Conservation (phyloP, 108 stramenopile species). For the Pseudonitzschia multiseries region DNA sequence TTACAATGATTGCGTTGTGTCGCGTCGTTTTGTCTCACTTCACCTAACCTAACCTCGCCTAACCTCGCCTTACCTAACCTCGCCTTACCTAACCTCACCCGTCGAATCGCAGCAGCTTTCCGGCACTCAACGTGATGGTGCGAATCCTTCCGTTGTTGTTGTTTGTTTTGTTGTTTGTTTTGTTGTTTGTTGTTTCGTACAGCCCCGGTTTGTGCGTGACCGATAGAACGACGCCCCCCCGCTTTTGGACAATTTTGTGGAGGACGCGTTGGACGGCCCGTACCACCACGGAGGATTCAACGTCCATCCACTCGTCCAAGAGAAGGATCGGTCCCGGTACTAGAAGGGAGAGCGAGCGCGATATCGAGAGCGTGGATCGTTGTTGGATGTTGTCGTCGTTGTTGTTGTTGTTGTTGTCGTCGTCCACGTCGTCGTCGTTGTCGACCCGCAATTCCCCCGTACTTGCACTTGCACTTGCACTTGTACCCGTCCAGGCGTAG, state of each 20-base stretch:
- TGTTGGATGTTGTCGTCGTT: not conserved
- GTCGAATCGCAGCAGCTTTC: no score
- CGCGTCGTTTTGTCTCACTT: no score
- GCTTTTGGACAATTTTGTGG: not conserved
- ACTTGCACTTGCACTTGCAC: no score
- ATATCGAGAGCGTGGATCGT: no score
- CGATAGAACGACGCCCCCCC: constrained; percentile 37
- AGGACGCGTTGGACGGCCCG: constrained; percentile 31
- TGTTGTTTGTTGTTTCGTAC: not conserved
- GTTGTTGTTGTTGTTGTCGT: not conserved
- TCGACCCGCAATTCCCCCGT: no score
- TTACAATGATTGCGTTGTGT: no score
- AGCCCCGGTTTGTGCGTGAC: constrained; percentile 53
- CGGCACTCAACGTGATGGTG: no score
- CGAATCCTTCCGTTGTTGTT: no score
- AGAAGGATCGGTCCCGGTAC: constrained; percentile 46
- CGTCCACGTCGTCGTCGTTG: not conserved
- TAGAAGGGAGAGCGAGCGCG: no score
- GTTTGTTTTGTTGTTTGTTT: not conserved
- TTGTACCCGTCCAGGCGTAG: not conserved
- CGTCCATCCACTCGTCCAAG: constrained; percentile 60
- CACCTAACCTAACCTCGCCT: no score
- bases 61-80: no score
- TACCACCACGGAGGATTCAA: constrained; percentile 40
- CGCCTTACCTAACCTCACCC: no score